phyloP scores from a whole-genome alignment of 2,329 filamentous ascomycete species.

The Talaromyces sp. region DNA sequence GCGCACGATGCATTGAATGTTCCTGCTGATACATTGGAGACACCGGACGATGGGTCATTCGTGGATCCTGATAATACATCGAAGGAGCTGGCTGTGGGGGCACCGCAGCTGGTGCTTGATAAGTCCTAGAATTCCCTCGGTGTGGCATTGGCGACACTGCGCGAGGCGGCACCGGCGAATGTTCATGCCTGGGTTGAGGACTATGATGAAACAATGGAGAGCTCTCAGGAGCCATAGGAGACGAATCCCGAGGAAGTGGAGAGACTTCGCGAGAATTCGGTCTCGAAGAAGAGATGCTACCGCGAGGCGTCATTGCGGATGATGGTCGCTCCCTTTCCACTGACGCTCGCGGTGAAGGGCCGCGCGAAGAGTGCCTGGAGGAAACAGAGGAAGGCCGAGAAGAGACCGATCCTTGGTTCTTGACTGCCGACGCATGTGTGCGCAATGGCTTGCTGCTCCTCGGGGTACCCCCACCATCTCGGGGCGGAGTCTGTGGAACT shows the following conservation, averaged over 20 bases:
- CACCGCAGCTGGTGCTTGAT: background rate
- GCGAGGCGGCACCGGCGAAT: background rate
- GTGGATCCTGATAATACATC: background rate
- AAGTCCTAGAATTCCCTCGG: background rate
- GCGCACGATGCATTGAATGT: background rate
- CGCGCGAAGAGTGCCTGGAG: slow-evolving; percentile 32
- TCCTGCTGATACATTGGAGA: slow-evolving; percentile 5
- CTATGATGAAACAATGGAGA: background rate
- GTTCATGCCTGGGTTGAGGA: background rate
- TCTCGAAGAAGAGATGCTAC: slow-evolving; percentile 20
- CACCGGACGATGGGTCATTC: background rate
- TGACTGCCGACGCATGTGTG: slow-evolving; percentile 42
- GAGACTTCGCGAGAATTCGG: slow-evolving; percentile 34
- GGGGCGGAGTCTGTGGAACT: slow-evolving; percentile 40
- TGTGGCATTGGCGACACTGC: slow-evolving; percentile 8
- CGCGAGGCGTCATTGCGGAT: slow-evolving; percentile 19
- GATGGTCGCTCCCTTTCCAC: slow-evolving; percentile 23
- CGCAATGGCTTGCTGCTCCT: slow-evolving; percentile 37
- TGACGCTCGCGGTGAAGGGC: slow-evolving; percentile 30
- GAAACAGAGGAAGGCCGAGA: slow-evolving; percentile 38
- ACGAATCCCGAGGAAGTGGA: slow-evolving; percentile 2
- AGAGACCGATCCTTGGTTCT: slow-evolving; percentile 38
- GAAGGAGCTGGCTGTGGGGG: too few species aligned
- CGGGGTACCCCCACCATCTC: slow-evolving; percentile 37
- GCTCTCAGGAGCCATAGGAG: slow-evolving; percentile 8